Base-by-base conservation (phyloP, 2,329 filamentous ascomycete genomes). In the Penicillium sp. region DNA sequence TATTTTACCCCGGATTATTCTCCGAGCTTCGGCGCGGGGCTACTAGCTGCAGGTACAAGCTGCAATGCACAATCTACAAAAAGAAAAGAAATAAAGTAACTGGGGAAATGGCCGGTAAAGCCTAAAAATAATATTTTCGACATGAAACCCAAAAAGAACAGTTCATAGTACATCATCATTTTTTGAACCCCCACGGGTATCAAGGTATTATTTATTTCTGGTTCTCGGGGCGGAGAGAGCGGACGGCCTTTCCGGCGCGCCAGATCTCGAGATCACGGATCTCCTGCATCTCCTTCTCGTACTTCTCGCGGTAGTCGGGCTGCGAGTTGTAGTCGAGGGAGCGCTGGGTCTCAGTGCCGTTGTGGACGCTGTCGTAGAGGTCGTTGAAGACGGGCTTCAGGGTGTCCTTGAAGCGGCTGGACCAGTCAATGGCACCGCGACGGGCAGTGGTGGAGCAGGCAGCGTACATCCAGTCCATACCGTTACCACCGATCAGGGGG, bases 401-500 rank as follows among this genome's bases (percentile, higher is more conserved):
- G 75, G 90, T 92, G 69, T 93, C 90, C 90, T 97, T 97, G 91
- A 99, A 99, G 76, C 85, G 85, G 79, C 88, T 88, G 76, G 89
- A 93, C 94, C 94, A 99, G 86, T 99, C 94, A 76, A 99, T 96
- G 81, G 94, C 94, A 80, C 94, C 94, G 76, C 94, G 92, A 75
- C 94, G 91, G 75, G 94, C 94, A 58, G 94, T 99, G 76, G 94
- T 99, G 64, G 93, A 97, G 90, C 94, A 99, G 68, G 94, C 94
- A 78, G 93, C 92, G 84, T 95, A 99, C 94, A 99, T 99, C 92
- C 95, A 99, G 85, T 99, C 94, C 94, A 99, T 97, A 75, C 94
- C 94, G 82, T 97, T 90, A 81, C 86, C 87, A 75, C 93, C 94
- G 74, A 99, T 99, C 75, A 99, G 85, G 65, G 94, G 94, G 86